A percentile compares a stretch with the other conserved stretches of the same genome.
These are phyloP conservation scores for Pyrus bretschneideri DNA, from an alignment of 306 rosid genomes.

Conservation along the genomic window DNA sequence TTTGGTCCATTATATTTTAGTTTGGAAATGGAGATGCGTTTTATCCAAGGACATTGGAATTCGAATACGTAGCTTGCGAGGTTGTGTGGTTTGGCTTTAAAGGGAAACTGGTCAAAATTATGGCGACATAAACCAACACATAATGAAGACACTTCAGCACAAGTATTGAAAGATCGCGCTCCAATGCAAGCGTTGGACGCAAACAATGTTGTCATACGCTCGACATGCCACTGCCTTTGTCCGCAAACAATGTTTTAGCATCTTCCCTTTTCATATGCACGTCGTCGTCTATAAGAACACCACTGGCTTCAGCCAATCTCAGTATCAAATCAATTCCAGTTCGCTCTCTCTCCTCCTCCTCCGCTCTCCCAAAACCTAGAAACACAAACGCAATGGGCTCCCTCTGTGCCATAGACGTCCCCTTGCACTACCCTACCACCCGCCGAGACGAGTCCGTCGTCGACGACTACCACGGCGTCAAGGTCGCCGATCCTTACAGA, in stretches of 20 bases:
- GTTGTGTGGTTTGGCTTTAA: background rate
- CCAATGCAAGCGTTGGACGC: background rate
- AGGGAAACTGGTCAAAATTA: background rate
- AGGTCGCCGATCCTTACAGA: slow-evolving; percentile 65
- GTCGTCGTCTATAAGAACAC: background rate
- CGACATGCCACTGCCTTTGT: slow-evolving; percentile 12
- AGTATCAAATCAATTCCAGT: background rate
- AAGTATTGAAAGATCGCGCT: background rate
- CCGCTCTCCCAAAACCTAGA: background rate
- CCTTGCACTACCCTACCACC: slow-evolving; percentile 51
- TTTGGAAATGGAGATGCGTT: no score
- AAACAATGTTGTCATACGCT: slow-evolving; percentile 31
- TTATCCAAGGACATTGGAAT: no score
- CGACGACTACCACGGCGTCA: slow-evolving; percentile 67
- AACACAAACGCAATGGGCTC: slow-evolving; percentile 50
- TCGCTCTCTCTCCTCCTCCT: background rate
- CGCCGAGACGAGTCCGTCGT: slow-evolving; percentile 63
- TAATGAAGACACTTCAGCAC: slow-evolving; percentile 14
- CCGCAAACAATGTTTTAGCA: background rate
- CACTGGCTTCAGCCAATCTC: background rate
- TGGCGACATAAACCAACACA: slow-evolving; percentile 12
- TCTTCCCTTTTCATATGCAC: no score
- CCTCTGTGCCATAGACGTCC: slow-evolving; percentile 20
- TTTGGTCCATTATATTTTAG: no score
- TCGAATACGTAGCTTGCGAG: no score